Evolutionary conservation across 257 asterid species (phyloP).

Genomic region (Paulownia fortunei): DNA sequence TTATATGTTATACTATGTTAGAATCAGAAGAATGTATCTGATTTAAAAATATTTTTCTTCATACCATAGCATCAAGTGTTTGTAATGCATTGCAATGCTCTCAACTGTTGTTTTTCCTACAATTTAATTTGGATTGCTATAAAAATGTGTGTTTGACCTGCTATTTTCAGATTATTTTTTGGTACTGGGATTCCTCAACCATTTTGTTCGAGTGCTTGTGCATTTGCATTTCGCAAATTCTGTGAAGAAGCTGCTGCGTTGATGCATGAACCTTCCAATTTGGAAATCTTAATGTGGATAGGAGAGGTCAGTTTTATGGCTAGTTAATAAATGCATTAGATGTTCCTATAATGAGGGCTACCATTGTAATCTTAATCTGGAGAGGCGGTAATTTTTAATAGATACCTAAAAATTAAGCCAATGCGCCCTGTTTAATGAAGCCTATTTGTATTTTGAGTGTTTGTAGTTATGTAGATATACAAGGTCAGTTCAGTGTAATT

Average conservation of each 20-base stretch:
- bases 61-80: conserved; percentile 9
- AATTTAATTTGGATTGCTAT: conserved; percentile 1
- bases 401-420: conserved; percentile 16
- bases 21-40: conserved; percentile 23
- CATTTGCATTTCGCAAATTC: conserved; percentile 74
- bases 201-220: conserved; percentile 76
- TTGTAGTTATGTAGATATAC: background rate
- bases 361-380: conserved; percentile 46
- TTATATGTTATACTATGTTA: conserved; percentile 21
- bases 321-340: background rate
- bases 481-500: background rate
- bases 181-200: conserved; percentile 75
- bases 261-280: conserved; percentile 74
- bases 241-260: conserved; percentile 75
- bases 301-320: conserved; percentile 72
- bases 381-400: conserved; percentile 40
- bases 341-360: background rate
- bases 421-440: conserved; percentile 8
- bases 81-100: conserved; percentile 20
- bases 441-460: conserved; percentile 9
- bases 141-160: conserved; percentile 31
- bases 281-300: conserved; percentile 89
- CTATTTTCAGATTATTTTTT: conserved; percentile 75
- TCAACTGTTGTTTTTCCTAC: conserved; percentile 20
- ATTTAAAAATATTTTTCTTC: conserved; percentile 6